Conservation (phyloP, 1,284 basidiomycete genomes). For the Moniliophthora roreri region DNA sequence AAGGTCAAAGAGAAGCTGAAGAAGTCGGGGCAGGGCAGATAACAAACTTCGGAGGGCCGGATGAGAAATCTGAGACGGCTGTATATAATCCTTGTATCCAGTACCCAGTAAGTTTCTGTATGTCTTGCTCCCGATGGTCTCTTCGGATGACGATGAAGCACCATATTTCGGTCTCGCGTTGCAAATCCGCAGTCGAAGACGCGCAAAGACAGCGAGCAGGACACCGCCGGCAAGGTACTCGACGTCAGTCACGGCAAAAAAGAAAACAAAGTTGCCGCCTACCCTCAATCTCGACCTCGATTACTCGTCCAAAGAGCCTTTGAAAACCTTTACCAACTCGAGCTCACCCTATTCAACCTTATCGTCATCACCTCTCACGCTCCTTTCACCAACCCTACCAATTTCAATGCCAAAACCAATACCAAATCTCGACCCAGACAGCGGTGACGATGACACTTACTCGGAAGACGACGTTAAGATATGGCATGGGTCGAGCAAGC, state of each 20-base stretch:
- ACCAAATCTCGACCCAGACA: background rate
- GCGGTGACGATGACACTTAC: slow-evolving; percentile 1
- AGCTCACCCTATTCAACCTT: background rate
- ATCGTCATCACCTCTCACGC: background rate
- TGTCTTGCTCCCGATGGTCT: background rate
- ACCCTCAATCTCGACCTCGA: background rate
- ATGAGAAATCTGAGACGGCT: background rate
- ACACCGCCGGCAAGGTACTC: background rate
- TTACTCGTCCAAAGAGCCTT: background rate
- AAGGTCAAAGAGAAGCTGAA: no score
- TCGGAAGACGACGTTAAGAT: background rate
- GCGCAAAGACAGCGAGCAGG: background rate
- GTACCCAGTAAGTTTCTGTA: background rate
- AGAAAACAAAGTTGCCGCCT: background rate
- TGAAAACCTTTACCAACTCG: no score
- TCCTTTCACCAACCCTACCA: background rate
- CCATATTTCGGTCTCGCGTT: background rate
- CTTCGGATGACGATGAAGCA: background rate
- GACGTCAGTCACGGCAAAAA: background rate
- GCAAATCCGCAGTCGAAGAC: background rate
- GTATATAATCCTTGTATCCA: background rate
- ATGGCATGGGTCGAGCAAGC: slow-evolving; percentile 1
- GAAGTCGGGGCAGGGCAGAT: no score
- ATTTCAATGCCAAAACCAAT: background rate
- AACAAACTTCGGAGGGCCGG: background rate